Evolutionary conservation across 1,284 basidiomycete genomes (phyloP), one percentile per base, ranked within the genome.

Genomic region (Puccinia polysora): DNA sequence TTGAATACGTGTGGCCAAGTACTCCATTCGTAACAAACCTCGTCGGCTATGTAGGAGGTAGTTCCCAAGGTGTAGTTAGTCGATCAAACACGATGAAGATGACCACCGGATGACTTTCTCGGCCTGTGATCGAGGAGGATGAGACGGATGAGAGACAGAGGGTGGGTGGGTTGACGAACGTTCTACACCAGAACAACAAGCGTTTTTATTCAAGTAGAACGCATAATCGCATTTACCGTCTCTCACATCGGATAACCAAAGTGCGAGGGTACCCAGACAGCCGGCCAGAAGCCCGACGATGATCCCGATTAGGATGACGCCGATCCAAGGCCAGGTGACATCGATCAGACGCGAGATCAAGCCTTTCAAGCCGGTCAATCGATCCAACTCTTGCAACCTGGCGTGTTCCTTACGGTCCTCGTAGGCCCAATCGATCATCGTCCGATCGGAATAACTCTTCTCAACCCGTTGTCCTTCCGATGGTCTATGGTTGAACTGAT

Each of bases 151-250:
- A 38, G 7, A 45, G n/a, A 45, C 1, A 12, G 23, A 38, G 20
- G 36, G 12, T 23, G 20, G 43, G 14, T 36, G 34, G 18, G 43
- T 38, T 7, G 45, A 82, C 87, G 75, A 77, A 89, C 88, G 83
- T 77, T 87, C 86, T 45, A 89, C 78, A n/a, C 87, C 87, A 74
- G 84, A 85, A 79, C 88, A 89, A 76, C 88, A 90, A 18, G 85
- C 81, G 36, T 86, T 85, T 77, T 86, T 84, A 75, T 88, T 88
- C 79, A 88, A 88, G 80, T 88, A 86, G 81, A 89, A 86, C 4
- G 86, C 86, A 75, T 86, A 86, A 12, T 83, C 80, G 76, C 88
- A 90, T 18, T 84, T 83, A 14, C 88, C 88, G 78, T 87, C 85
- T 18, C 87, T 82, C 40, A 90, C 78, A 76, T 89, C 88, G 50